Base-by-base conservation (phyloP, 164 flowering plant genomes). In the Nymphaea colorata region DNA sequence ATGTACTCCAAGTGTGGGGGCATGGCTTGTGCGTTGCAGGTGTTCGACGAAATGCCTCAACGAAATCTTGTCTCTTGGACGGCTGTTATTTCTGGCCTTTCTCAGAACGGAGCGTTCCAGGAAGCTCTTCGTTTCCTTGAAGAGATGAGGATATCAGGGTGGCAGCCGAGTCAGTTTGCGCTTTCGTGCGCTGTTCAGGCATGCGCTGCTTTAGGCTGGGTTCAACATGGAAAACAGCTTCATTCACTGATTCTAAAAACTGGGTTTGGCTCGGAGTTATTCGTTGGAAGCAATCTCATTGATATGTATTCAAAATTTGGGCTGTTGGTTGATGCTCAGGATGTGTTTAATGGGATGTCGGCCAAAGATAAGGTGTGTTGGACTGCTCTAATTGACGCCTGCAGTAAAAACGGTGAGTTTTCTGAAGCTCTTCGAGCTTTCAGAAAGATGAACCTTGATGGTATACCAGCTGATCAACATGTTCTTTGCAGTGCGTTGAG, bases 51-150 rank as follows among this genome's bases (percentile, higher is more conserved):
- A 76, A 84, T 87, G 92, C 80, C 87, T 74, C 79, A 76, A 17
- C 64, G 80, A 76, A 87, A 82, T 68, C 12, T 83, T 11, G 82
- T 84, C 65, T 79, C 88, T 43, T 86, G 91, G 88, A 86, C 91
- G 3, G 70, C 82, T 3, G 68, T 86, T 78, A 82, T 84, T 10
- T 70, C 85, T 70, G 88, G 82, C 5, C 75, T 79, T 64, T 75
- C 81, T 42, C 88, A 83, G n/a, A 79, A 76, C 63, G 71, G 60
- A 14, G 64, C 44, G 62, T 73, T 62, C 43, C 7, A 6, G 1
- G 75, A 84, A 51, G 76, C 82, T 41, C n/a, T 80, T 6, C 41
- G 12, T 18, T 63, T 76, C n/a, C 82, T 87, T 73, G 69, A 65
- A 43, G 10, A 42, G 15, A 84, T 87, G 89, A 64, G 83, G 67